These are phyloP conservation scores for Nicotiana benthamiana DNA, from an alignment of 257 asterid genomes.

Conservation along the genomic window DNA sequence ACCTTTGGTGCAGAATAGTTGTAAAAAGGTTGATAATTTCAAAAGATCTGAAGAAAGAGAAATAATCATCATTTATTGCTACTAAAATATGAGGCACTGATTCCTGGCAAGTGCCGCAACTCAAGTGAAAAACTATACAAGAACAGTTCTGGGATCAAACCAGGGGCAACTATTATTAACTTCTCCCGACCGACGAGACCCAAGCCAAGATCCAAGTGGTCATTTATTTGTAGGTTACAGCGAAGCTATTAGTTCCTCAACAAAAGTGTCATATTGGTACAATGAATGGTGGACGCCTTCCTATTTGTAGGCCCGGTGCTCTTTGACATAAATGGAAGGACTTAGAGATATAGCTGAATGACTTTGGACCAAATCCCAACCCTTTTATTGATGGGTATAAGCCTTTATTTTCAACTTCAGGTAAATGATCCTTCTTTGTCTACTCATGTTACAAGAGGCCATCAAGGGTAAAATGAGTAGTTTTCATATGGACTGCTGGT, in stretches of 20 bases:
- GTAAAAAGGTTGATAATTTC: not conserved
- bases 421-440: not conserved
- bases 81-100: not conserved
- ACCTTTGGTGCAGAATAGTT: not conserved
- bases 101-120: not conserved
- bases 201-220: not conserved
- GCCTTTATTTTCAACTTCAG: not conserved
- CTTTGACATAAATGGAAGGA: not conserved
- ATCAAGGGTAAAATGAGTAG: not conserved
- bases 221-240: not conserved
- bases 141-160: not conserved
- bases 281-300: not conserved
- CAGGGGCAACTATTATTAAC: not conserved
- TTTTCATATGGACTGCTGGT: not conserved
- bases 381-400: not conserved
- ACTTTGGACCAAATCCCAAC: not conserved
- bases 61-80: not conserved
- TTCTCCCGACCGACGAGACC: not conserved
- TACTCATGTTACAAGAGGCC: not conserved
- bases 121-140: slow-evolving; percentile 1
- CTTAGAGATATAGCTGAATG: not conserved
- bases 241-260: not conserved
- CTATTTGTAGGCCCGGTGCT: not conserved
- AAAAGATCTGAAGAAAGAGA: not conserved
- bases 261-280: not conserved